Evolutionary conservation across 495 filamentous ascomycete genomes (phyloP).

Genomic region (Penicillium fimorum): DNA sequence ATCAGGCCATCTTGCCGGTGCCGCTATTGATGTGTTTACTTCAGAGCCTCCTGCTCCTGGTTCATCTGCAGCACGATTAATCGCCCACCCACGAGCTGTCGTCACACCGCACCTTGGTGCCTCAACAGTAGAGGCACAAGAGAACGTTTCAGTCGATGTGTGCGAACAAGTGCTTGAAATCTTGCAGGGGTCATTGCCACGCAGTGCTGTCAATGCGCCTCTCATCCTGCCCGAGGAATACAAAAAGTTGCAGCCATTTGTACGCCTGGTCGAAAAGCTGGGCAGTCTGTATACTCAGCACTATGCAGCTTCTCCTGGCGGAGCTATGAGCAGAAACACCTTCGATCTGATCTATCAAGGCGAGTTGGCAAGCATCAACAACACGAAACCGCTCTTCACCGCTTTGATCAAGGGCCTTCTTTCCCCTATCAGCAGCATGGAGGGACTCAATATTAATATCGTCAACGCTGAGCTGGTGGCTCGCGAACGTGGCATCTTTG

Average conservation of each 20-base stretch:
- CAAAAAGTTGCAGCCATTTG: slow-evolving; percentile 66
- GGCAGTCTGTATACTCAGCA: slow-evolving; percentile 70
- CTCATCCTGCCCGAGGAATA: slow-evolving; percentile 73
- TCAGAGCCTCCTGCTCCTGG: slow-evolving; percentile 58
- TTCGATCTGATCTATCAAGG: slow-evolving; percentile 72
- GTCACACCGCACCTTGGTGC: slow-evolving; percentile 72
- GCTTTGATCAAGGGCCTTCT: slow-evolving; percentile 68
- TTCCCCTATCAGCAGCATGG: slow-evolving; percentile 53
- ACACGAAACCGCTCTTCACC: slow-evolving; percentile 68
- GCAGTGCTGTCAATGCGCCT: slow-evolving; percentile 69
- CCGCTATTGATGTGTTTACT: slow-evolving; percentile 74
- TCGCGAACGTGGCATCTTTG: slow-evolving; percentile 64
- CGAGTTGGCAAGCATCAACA: slow-evolving; percentile 57
- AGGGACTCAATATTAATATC: slow-evolving; percentile 67
- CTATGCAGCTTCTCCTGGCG: slow-evolving; percentile 41
- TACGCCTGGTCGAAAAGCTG: slow-evolving; percentile 65
- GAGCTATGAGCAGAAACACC: slow-evolving; percentile 46
- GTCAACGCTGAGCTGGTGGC: slow-evolving; percentile 70
- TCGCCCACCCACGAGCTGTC: slow-evolving; percentile 61
- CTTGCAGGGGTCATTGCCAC: slow-evolving; percentile 62
- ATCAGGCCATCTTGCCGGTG: slow-evolving; percentile 64
- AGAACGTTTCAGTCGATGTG: slow-evolving; percentile 72
- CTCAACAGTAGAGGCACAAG: slow-evolving; percentile 72
- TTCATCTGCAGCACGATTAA: slow-evolving; percentile 52
- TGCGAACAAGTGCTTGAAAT: slow-evolving; percentile 71